Evolutionary conservation across 495 filamentous ascomycete species (phyloP), one percentile per base, ranked within the genome.

Genomic region (Lichenothelia convexa): DNA sequence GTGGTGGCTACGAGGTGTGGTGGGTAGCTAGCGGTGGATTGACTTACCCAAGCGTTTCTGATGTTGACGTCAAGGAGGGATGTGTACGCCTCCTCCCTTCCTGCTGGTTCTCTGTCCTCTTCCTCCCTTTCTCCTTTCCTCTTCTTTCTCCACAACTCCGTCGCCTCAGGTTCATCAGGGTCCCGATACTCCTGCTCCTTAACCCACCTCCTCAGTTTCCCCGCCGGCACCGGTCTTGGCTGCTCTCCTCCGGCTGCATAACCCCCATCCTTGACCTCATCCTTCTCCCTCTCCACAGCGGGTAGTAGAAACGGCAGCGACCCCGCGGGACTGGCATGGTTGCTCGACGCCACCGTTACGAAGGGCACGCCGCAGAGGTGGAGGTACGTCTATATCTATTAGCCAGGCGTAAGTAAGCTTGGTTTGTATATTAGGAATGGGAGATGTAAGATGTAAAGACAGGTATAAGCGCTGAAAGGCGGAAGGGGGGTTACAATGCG

Each of bases 281-380:
- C n/a, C n/a, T n/a, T n/a, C n/a, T n/a, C n/a, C n/a, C n/a, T n/a
- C n/a, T n/a, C n/a, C n/a, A n/a, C n/a, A 36, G 41, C 48, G 5
- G 80, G 77, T 7, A 87, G 67, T 32, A 97, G 69, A 59, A 93
- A 97, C 7, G 89, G 89, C 21, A 97, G 68, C 15, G 73, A 63
- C 37, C 87, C 87, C 21, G 74, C 76, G 0, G 89, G 87, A 9
- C 85, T 92, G 27, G 89, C 84, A 57, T 95, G 89, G 55, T 94
- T 94, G 43, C 71, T 92, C 13, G 85, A 89, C 7, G 80, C 57
- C 11, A 74, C 58, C n/a, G 73, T 60, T 34, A 61, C 58, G 50
- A 80, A 80, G n/a, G 71, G 53, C 27, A 93, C 64, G 15, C 65
- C 65, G 40, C 68, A 62, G 48, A 95, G 76, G 49, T 73, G 82